Evolutionary conservation across 2,329 filamentous ascomycete species (phyloP), one percentile per base, ranked within the genome.

Genomic region (Sclerotinia spermophila): DNA sequence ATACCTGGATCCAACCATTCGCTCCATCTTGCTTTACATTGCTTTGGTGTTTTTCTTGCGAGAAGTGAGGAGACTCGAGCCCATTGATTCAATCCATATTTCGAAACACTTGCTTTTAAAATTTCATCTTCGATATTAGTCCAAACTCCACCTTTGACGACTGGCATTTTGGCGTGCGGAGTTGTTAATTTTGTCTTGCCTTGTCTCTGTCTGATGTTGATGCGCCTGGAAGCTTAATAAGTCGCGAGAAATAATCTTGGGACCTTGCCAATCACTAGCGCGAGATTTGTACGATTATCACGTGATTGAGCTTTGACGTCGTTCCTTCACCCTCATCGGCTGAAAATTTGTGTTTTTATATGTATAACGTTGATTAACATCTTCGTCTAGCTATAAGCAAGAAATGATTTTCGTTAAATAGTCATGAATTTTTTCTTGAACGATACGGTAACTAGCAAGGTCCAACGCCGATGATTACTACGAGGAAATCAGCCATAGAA

Each of bases 1-100:
- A 99, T 98, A 80, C 92, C 93, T 30, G 96, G 96, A 79, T 99
- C 96, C 75, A 99, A 88, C 95, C 96, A 99, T 86, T 99, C 95
- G 80, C 91, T 90, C 96, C 96, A 99, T 83, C 96, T 88, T 72
- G 96, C 95, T 84, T 99, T 99, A 89, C 96, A 99, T 84, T 99
- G 96, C 84, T 99, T 99, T 67, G 96, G 90, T 44, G 96, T 98
- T 82, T 99, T 99, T 79, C 96, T 93, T 80, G 95, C 95, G 75
- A 99, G 90, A 75, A 99, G 88, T 71, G 96, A 98, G 70, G 96
- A 97, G 74, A 98, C 96, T 82, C 96, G 95, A 80, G 96, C 95
- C 96, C 96, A 99, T 83, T 99, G 96, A 79, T 97, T 96, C 73
- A 97, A 86, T 65, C 94, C 94, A 85, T 97, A 97, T 81, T 97